Base-by-base conservation (phyloP, 108 stramenopile species). In the Phaeodactylum tricornutum region DNA sequence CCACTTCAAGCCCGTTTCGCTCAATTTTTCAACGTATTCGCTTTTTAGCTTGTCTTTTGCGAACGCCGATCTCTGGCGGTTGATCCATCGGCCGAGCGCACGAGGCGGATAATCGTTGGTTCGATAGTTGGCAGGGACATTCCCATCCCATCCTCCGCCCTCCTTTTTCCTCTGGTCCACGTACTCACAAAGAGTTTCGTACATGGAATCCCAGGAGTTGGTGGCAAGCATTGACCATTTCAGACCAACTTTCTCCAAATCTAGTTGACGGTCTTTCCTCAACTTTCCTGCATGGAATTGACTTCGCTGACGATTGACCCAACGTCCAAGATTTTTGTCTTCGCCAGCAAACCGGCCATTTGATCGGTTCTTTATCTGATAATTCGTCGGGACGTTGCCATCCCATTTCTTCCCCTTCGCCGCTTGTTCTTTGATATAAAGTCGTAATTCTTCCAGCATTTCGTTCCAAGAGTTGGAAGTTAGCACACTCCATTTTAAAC, bases 141-240 rank as follows among this genome's bases (percentile, higher is more conserved):
- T 81, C 17, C 88, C 88, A 57, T 90, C 88, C 88, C 88, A 90
- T 32, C 55, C 43, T 28, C 56, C 56, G 34, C 66, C 51, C 30
- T 67, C 68, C 23, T 66, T 27, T 33, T 23, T 53, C 40, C 59
- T 57, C 25, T 70, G 67, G 42, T 61, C 50, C 16, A 75, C 67
- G 47, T 84, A 90, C 21, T 73, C 55, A n/a, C 57, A 54, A 14
- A 90, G 74, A 33, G 74, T 61, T 14, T 86, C 81, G 47, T 56
- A 90, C 88, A 90, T 90, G 5, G 64, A 70, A 23, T 78, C 59
- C 88, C 88, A 90, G 15, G 88, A 71, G 29, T 77, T 72, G 27
- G 76, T 83, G n/a, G 74, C 68, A 46, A 90, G 46, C 61, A 90
- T 85, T 23, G 81, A 83, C 88, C 88, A 90, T 50, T 83, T 86